Conservation (phyloP, 2,329 filamentous ascomycete species). For the Hymenoscyphus linearis region DNA sequence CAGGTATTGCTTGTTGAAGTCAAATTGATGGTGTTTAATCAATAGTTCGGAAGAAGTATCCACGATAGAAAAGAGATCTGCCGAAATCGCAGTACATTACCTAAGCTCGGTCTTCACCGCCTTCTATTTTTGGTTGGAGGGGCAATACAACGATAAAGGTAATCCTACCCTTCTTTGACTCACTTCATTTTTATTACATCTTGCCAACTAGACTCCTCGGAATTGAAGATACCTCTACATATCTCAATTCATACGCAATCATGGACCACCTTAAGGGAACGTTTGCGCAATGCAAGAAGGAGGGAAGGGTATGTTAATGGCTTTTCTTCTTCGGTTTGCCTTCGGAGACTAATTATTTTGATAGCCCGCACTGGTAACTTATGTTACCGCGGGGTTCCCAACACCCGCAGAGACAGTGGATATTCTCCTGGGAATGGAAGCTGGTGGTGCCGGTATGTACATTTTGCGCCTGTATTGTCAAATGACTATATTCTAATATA, state of each 20-base stretch:
- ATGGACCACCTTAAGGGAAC: slow-evolving; percentile 48
- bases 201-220: slow-evolving; percentile 2
- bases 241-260: slow-evolving; percentile 11
- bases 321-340: neutral
- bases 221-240: slow-evolving; percentile 17
- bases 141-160: slow-evolving; percentile 6
- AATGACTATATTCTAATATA: slow-evolving; percentile 4
- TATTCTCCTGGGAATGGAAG: slow-evolving; percentile 84
- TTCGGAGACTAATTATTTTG: slow-evolving; percentile 4
- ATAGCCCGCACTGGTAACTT: slow-evolving; percentile 72
- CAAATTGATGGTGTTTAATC: neutral
- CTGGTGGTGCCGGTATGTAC: slow-evolving; percentile 76
- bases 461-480: neutral
- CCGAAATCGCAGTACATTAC: slow-evolving; percentile 1
- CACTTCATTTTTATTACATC: slow-evolving; percentile 13
- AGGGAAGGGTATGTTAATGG: slow-evolving; percentile 36
- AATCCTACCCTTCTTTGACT: slow-evolving; percentile 18
- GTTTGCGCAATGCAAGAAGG: slow-evolving; percentile 52
- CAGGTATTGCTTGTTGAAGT: neutral
- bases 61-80: neutral
- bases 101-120: slow-evolving; percentile 4
- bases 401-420: slow-evolving; percentile 75
- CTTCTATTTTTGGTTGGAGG: slow-evolving; percentile 17
- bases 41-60: neutral
- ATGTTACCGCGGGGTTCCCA: slow-evolving; percentile 93